A percentile compares a stretch with the other conserved stretches of the same genome.
These are phyloP conservation scores for Fusarium pininemorale DNA, from an alignment of 2,329 filamentous ascomycete genomes.

Conservation along the genomic window DNA sequence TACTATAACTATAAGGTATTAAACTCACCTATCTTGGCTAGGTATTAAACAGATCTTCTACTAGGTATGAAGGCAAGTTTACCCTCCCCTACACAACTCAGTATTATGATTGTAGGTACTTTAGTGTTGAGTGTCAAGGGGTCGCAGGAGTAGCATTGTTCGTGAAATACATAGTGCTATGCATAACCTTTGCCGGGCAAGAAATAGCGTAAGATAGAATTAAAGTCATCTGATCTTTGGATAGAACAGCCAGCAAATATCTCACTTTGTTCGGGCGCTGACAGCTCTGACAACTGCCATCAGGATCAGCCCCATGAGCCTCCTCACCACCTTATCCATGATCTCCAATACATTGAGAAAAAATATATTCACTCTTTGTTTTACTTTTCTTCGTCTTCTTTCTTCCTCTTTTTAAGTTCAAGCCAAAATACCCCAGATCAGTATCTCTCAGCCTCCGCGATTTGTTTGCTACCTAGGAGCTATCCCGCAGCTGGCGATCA, in stretches of 20 bases:
- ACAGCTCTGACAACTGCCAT: neutral
- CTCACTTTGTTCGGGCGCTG: neutral
- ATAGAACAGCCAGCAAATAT: constrained; percentile 4
- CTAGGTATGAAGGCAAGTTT: too few species aligned
- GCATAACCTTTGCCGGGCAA: neutral
- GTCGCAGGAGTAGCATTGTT: neutral
- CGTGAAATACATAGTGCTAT: neutral
- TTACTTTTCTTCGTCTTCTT: neutral
- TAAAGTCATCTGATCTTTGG: neutral
- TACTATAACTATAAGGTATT: neutral
- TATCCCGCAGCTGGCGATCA: constrained; percentile 22
- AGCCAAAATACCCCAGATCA: neutral
- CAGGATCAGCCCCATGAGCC: neutral
- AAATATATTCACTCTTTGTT: neutral
- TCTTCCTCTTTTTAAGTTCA: neutral
- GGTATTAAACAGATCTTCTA: neutral
- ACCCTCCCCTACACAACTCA: neutral
- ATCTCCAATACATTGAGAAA: neutral
- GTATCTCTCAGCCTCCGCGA: neutral
- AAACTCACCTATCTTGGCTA: neutral
- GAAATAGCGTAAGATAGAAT: neutral
- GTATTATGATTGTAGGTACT: neutral
- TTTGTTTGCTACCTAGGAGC: constrained; percentile 2
- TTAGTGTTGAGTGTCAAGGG: neutral
- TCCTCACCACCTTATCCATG: neutral